Evolutionary conservation across 805 yeast species (phyloP), one percentile per base, ranked within the genome.

Genomic region (Barnettozyma vustinii): DNA sequence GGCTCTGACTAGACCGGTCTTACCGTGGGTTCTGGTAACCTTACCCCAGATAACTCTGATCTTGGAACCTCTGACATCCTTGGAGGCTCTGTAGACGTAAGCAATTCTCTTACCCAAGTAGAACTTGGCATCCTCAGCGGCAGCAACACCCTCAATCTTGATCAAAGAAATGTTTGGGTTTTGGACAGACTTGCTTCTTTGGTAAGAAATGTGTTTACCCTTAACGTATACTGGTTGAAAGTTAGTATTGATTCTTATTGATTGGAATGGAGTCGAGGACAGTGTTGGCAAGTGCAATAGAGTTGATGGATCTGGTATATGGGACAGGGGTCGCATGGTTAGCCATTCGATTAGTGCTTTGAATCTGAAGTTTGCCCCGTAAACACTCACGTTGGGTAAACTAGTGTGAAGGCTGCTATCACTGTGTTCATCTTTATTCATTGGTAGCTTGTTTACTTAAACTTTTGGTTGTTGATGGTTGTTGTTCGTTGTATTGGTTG

Each of bases 31-130:
- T 85, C 98, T 91, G 79, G 95, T 80, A 66, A 94, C 82, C 82
- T 92, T 92, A 77, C 99, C 99, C 99, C 99, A 94, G 81, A 94
- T 90, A 70, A 94, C 97, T 82, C 98, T 89, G 81, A 92, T 88
- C 83, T 94, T 92, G 68, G 98, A 79, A 76, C 98, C 98, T 85
- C 96, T 87, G 72, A 91, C 77, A 80, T 91, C 98, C 83, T 90
- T 94, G 70, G 87, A 77, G 73, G 96, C 96, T 79, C 96, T 88
- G 97, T 94, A 94, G 68, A 94, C 98, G 84, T 88, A 94, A 68
- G 98, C 99, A 64, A 94, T 84, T 76, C 96, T 88, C 89, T 94
- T 94, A 80, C 99, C 99, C 69, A 94, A 83, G 95, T 94, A 94
- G 84, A 94, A 94, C 80, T 88, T 86, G 68, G 99, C 97, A 61